phyloP scores from a whole-genome alignment of 768 basidiomycete genomes.

The Boletus insuetus region DNA sequence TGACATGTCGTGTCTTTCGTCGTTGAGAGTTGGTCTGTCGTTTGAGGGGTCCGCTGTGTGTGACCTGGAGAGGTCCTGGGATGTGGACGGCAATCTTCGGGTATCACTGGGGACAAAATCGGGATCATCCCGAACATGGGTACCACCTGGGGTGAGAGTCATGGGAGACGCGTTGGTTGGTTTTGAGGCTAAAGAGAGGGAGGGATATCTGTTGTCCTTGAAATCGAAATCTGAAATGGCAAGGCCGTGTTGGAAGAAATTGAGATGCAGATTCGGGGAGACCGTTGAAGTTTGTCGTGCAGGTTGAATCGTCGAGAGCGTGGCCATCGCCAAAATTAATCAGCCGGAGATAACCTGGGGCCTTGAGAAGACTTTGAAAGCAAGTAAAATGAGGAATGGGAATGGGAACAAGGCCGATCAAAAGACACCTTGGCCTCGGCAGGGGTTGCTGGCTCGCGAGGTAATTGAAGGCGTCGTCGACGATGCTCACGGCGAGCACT shows the following conservation, averaged over 20 bases:
- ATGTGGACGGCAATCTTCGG: conserved; percentile 11
- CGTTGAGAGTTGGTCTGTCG: conserved; percentile 24
- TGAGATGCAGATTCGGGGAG: conserved; percentile 35
- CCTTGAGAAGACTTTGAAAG: conserved; percentile 12
- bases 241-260: conserved; percentile 51
- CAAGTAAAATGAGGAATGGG: conserved; percentile 1
- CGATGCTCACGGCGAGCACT: background rate
- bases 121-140: conserved; percentile 23
- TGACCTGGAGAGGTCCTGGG: conserved; percentile 13
- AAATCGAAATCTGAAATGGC: conserved; percentile 59
- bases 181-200: conserved; percentile 28
- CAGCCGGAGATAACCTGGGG: conserved; percentile 20
- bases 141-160: conserved; percentile 28
- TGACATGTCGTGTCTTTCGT: conserved; percentile 20
- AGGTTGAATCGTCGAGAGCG: conserved; percentile 52
- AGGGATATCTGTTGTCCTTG: conserved; percentile 59
- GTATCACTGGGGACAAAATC: conserved; percentile 6
- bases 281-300: conserved; percentile 39
- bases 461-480: background rate
- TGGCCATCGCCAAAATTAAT: conserved; percentile 32
- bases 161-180: conserved; percentile 27
- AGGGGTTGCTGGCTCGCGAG: background rate
- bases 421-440: background rate
- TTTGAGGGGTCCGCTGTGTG: conserved; percentile 14
- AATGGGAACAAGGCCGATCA: conserved; percentile 6